Conservation (phyloP, 768 basidiomycete genomes). For the Infundibulicybe gibba region DNA sequence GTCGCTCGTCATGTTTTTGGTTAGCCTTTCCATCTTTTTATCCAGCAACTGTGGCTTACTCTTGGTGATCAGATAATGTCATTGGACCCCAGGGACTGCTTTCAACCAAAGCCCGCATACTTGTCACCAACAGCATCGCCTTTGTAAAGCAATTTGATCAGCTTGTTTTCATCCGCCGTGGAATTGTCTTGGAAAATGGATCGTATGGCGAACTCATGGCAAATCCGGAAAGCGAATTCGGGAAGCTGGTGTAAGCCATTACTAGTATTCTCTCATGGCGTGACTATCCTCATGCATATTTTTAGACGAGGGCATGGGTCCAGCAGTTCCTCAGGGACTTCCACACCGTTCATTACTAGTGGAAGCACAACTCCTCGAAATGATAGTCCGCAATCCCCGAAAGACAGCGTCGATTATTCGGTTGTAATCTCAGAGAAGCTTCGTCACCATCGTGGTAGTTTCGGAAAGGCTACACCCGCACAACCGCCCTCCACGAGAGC, state of each 20-base stretch:
- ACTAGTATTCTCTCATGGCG: neutral
- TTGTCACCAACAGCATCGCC: slow-evolving; percentile 88
- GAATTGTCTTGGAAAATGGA: slow-evolving; percentile 77
- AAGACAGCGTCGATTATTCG: neutral
- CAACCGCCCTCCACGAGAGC: slow-evolving; percentile 32
- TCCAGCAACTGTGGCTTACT: neutral
- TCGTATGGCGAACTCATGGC: slow-evolving; percentile 57
- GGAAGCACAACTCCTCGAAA: slow-evolving; percentile 27
- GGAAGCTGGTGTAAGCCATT: slow-evolving; percentile 66
- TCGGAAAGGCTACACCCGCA: slow-evolving; percentile 50
- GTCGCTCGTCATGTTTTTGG: slow-evolving; percentile 86
- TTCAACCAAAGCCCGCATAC: slow-evolving; percentile 75
- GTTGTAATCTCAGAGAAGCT: slow-evolving; percentile 42
- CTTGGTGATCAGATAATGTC: slow-evolving; percentile 60
- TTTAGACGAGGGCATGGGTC: slow-evolving; percentile 37
- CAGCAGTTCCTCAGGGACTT: slow-evolving; percentile 41
- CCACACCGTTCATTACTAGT: slow-evolving; percentile 44
- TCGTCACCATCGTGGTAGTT: slow-evolving; percentile 48
- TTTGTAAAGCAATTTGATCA: slow-evolving; percentile 78
- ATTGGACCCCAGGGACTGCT: slow-evolving; percentile 85
- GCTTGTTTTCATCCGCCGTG: slow-evolving; percentile 71
- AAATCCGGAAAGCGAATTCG: slow-evolving; percentile 61
- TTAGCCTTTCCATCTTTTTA: slow-evolving; percentile 19
- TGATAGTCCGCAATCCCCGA: no score
- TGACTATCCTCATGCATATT: neutral